Conservation (phyloP, 1,139 yeast species). For the Diutina rugosa region DNA sequence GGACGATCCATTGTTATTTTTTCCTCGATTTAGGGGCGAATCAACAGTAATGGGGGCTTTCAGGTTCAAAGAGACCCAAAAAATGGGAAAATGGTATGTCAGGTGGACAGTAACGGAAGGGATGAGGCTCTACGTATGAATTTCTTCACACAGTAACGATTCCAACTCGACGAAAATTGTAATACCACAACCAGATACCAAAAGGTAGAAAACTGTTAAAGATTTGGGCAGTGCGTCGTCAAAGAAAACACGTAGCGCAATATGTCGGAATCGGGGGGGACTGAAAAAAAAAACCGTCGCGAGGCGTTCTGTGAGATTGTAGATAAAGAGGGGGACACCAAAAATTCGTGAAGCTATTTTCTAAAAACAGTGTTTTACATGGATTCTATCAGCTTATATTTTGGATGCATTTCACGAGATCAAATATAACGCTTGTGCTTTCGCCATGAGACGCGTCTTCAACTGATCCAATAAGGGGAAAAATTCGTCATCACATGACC, state of each 20-base stretch:
- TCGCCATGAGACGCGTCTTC: too few relatives aligned
- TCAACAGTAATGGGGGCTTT: background rate
- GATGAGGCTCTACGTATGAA: background rate
- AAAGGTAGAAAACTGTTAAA: background rate
- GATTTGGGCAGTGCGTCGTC: constrained; percentile 2
- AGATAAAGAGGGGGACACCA: background rate
- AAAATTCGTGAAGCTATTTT: too few relatives aligned
- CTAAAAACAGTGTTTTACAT: too few relatives aligned
- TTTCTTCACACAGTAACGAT: background rate
- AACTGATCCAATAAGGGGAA: background rate
- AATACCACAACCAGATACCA: background rate
- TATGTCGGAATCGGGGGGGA: background rate
- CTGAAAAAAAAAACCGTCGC: background rate
- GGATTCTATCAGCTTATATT: too few relatives aligned
- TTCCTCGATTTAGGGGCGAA: background rate
- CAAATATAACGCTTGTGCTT: too few relatives aligned
- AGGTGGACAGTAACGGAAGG: background rate
- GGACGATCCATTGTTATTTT: background rate
- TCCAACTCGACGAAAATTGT: background rate
- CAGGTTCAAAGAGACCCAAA: background rate
- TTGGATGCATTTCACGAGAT: too few relatives aligned
- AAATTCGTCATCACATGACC: too few relatives aligned
- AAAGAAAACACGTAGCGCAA: constrained; percentile 1
- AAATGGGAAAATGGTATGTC: background rate
- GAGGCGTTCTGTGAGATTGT: background rate